A percentile compares a stretch with the other conserved stretches of the same genome.
These are phyloP conservation scores for Melastoma candidum DNA, from an alignment of 441 rosid species.

Conservation along the genomic window DNA sequence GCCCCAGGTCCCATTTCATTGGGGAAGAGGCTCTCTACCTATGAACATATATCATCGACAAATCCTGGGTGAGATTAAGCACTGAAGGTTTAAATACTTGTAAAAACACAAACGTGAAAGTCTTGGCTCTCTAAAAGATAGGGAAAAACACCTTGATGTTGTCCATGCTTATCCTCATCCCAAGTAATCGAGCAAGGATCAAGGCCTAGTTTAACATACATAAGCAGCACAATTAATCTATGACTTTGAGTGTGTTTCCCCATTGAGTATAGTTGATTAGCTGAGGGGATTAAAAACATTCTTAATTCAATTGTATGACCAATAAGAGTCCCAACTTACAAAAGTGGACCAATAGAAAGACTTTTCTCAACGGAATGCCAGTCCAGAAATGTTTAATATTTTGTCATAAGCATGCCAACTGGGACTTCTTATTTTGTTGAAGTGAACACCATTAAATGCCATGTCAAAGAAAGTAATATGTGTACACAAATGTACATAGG, in stretches of 20 bases:
- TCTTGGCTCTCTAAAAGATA: background rate
- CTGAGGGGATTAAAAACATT: background rate
- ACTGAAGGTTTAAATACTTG: background rate
- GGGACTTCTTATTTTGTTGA: too few relatives aligned
- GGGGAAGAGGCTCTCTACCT: conserved; percentile 89
- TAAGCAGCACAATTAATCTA: background rate
- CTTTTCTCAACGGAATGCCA: background rate
- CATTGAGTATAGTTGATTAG: background rate
- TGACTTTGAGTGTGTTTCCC: background rate
- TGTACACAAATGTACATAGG: background rate
- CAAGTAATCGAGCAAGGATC: conserved; percentile 88
- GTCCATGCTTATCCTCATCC: conserved; percentile 54
- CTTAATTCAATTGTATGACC: too few relatives aligned
- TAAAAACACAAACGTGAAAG: background rate
- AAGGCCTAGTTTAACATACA: conserved; percentile 46
- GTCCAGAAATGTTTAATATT: background rate
- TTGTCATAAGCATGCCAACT: background rate
- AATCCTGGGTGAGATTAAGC: background rate
- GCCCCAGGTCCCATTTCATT: conserved; percentile 59
- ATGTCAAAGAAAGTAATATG: too few relatives aligned
- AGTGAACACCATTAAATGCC: too few relatives aligned
- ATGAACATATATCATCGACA: conserved; percentile 13
- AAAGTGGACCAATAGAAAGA: background rate
- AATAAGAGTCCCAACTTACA: too few relatives aligned
- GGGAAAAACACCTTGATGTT: conserved; percentile 46